A percentile compares a stretch with the other conserved stretches of the same genome.
These are phyloP conservation scores for Noccaea caerulescens DNA, from an alignment of 345 rosid genomes.

Conservation along the genomic window DNA sequence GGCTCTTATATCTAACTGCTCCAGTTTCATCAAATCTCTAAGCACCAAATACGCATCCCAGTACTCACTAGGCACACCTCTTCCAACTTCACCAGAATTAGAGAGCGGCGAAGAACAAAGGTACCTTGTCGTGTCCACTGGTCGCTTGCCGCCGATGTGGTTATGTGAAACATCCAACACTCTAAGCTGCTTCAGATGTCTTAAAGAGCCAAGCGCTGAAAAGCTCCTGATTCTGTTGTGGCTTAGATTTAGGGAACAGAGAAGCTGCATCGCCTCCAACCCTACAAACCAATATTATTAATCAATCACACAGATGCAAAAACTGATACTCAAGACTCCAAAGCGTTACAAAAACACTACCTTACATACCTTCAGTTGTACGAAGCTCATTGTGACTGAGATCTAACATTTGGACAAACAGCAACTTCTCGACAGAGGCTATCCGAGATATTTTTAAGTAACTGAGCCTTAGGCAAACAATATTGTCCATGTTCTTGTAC, in stretches of 20 bases:
- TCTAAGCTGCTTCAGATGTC: conserved; percentile 63
- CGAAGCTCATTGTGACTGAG: conserved; percentile 82
- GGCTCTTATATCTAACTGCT: conserved; percentile 66
- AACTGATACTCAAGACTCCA: conserved; percentile 1
- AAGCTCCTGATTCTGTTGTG: conserved; percentile 70
- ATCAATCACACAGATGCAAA: conserved; percentile 9
- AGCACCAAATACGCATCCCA: conserved; percentile 75
- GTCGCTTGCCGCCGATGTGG: conserved; percentile 70
- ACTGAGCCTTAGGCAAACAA: conserved; percentile 63
- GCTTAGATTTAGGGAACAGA: conserved; percentile 68
- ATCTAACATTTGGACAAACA: conserved; percentile 94
- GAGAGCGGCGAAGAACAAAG: conserved; percentile 75
- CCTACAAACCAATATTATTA: conserved; percentile 45
- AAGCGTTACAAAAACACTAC: not conserved
- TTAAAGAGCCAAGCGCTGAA: conserved; percentile 72
- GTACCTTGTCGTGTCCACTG: conserved; percentile 79
- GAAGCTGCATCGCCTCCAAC: conserved; percentile 82
- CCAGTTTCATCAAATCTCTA: conserved; percentile 58
- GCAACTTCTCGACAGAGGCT: conserved; percentile 67
- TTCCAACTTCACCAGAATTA: conserved; percentile 57
- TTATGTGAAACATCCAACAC: conserved; percentile 80
- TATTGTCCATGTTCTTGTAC: conserved; percentile 38
- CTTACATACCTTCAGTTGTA: conserved; percentile 73
- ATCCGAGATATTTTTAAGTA: conserved; percentile 69
- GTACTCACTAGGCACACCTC: conserved; percentile 37